Conservation (phyloP, 345 rosid species). For the Syzygium aromaticum region DNA sequence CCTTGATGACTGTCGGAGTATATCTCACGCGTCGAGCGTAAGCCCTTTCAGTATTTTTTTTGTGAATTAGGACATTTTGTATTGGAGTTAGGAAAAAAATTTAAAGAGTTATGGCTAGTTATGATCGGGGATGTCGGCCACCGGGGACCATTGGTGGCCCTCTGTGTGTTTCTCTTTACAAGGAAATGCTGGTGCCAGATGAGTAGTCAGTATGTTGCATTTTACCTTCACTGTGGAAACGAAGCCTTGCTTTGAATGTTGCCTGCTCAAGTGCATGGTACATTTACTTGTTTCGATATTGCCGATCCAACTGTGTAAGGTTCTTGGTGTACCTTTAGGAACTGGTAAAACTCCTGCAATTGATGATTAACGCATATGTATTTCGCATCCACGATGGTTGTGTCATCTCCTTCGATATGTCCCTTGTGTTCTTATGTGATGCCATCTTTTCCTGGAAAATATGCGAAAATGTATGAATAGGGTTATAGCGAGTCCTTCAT, state of each 20-base stretch:
- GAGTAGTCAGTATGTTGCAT: neutral
- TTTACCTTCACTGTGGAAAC: neutral
- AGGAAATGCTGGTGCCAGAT: neutral
- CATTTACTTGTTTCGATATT: neutral
- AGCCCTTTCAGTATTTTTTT: neutral
- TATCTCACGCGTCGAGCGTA: neutral
- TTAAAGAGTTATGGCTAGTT: neutral
- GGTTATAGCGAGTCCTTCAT: neutral
- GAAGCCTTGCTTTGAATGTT: neutral
- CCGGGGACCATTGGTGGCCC: neutral
- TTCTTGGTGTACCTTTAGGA: neutral
- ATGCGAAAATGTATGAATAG: neutral
- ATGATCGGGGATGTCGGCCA: neutral
- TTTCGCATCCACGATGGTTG: neutral
- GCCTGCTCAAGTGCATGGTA: neutral
- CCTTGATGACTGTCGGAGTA: neutral
- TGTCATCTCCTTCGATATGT: neutral
- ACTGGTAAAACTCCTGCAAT: neutral
- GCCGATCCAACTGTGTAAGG: neutral
- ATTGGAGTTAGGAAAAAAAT: neutral
- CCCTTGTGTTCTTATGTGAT: neutral
- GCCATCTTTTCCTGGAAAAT: neutral
- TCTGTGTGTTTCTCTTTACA: neutral
- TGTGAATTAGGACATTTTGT: neutral
- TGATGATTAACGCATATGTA: neutral